Evolutionary conservation across 495 filamentous ascomycete species (phyloP).

Genomic region (Extremus antarcticus): DNA sequence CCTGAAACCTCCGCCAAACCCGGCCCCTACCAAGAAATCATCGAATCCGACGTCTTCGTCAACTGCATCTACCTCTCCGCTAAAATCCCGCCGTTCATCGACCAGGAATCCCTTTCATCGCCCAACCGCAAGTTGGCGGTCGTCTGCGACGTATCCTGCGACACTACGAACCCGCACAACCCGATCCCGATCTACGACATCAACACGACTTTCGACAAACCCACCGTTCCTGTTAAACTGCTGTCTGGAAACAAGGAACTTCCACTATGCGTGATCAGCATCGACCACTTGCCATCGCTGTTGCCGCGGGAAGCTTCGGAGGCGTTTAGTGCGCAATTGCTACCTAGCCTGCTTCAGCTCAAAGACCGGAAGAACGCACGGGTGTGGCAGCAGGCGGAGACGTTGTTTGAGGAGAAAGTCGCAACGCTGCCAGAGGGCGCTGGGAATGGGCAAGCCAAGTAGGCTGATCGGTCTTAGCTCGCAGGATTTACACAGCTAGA

Average conservation of each 20-base stretch:
- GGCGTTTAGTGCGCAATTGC: slow-evolving; percentile 67
- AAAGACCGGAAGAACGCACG: slow-evolving; percentile 59
- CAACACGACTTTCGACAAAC: slow-evolving; percentile 70
- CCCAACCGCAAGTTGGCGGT: slow-evolving; percentile 68
- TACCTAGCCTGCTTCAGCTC: slow-evolving; percentile 68
- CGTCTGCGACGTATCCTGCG: slow-evolving; percentile 67
- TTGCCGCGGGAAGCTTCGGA: slow-evolving; percentile 81
- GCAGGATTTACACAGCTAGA: background rate
- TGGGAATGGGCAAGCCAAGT: slow-evolving; percentile 12
- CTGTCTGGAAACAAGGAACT: slow-evolving; percentile 41
- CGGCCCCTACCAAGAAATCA: slow-evolving; percentile 82
- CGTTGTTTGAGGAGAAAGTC: slow-evolving; percentile 78
- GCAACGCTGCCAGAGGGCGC: slow-evolving; percentile 48
- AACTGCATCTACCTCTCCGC: slow-evolving; percentile 83
- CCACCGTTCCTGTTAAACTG: slow-evolving; percentile 63
- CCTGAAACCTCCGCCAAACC: slow-evolving; percentile 67
- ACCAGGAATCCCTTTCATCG: slow-evolving; percentile 52
- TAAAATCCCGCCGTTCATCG: slow-evolving; percentile 63
- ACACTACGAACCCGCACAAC: slow-evolving; percentile 58
- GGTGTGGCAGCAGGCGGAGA: slow-evolving; percentile 77
- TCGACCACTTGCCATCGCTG: slow-evolving; percentile 77
- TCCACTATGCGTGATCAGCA: slow-evolving; percentile 67
- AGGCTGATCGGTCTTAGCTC: slow-evolving; percentile 13
- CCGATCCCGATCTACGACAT: slow-evolving; percentile 77
- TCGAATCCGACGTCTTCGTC: slow-evolving; percentile 45